phyloP scores from a whole-genome alignment of 208 protist genomes.

The Vickermania spadyakhi region DNA sequence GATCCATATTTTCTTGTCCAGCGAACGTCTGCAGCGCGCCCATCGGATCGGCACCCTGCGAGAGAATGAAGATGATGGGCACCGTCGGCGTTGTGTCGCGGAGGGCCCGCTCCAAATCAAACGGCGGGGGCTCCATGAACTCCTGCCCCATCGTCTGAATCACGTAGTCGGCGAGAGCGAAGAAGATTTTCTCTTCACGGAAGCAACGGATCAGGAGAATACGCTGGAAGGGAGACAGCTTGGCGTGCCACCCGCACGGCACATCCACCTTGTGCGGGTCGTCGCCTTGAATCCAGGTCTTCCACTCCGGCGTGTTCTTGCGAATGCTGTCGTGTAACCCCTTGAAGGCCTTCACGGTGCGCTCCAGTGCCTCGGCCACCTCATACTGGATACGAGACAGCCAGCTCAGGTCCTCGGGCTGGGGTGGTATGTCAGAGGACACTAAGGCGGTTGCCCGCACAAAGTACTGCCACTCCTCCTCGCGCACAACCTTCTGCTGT shows the following conservation, averaged over 20 bases:
- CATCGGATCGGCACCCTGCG: conserved; percentile 95
- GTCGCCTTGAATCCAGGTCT: conserved; percentile 43
- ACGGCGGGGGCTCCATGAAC: conserved; percentile 92
- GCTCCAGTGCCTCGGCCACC: conserved; percentile 69
- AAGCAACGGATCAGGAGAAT: conserved; percentile 92
- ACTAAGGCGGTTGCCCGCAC: conserved; percentile 82
- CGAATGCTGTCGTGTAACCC: conserved; percentile 41
- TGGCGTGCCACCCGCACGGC: conserved; percentile 45
- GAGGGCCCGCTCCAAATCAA: conserved; percentile 85
- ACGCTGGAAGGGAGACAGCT: conserved; percentile 84
- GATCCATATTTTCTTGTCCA: conserved; percentile 38
- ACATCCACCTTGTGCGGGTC: conserved; percentile 41
- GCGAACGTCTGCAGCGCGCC: conserved; percentile 89
- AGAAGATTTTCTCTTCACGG: conserved; percentile 93
- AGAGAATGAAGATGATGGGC: conserved; percentile 97
- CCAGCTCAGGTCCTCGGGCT: conserved; percentile 46
- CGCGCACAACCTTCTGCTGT: conserved; percentile 37
- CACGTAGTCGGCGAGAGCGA: conserved; percentile 88
- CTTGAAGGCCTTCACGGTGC: conserved; percentile 62
- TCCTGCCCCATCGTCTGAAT: conserved; percentile 76
- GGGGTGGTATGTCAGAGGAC: conserved; percentile 48
- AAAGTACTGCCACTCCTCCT: conserved; percentile 91
- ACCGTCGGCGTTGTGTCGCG: conserved; percentile 77
- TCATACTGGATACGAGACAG: conserved; percentile 77
- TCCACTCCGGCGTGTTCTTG: conserved; percentile 41